phyloP scores from a whole-genome alignment of 441 rosid species.

The Erysimum pusillum region DNA sequence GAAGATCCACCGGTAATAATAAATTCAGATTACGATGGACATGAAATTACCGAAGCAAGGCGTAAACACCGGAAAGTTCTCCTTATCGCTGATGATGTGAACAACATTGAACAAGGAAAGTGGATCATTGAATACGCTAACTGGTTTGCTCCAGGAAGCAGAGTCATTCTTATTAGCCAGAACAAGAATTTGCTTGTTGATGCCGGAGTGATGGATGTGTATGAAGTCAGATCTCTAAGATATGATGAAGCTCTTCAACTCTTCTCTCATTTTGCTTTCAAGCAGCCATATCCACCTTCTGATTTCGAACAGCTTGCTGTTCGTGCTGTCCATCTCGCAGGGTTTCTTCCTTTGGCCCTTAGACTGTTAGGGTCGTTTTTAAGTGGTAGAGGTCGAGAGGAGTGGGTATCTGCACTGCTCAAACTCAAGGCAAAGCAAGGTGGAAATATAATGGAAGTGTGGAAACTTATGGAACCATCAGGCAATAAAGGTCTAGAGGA shows the following conservation, averaged over 20 bases:
- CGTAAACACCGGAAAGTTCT: background rate
- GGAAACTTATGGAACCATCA: conserved; percentile 1
- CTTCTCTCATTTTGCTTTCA: conserved; percentile 25
- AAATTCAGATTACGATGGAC: background rate
- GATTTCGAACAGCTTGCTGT: conserved; percentile 2
- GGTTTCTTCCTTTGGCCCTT: conserved; percentile 46
- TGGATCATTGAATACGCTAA: background rate
- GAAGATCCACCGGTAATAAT: background rate
- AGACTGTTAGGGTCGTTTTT: conserved; percentile 21
- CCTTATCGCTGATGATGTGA: conserved; percentile 14
- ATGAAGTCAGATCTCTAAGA: conserved; percentile 18
- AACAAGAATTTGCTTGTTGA: background rate
- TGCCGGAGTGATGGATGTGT: background rate
- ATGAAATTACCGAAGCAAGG: conserved; percentile 9
- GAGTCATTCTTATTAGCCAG: conserved; percentile 4
- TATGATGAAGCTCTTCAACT: conserved; percentile 31
- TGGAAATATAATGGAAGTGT: conserved; percentile 1
- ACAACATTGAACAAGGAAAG: background rate
- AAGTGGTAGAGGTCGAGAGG: background rate
- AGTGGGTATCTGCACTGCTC: conserved; percentile 23
- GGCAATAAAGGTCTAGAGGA: background rate
- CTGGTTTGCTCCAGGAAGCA: conserved; percentile 29
- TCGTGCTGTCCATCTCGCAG: conserved; percentile 9
- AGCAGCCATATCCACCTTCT: conserved; percentile 5
- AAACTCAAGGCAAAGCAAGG: background rate